Evolutionary conservation across 1,284 basidiomycete species (phyloP).

Genomic region (Prillingera fragicola): DNA sequence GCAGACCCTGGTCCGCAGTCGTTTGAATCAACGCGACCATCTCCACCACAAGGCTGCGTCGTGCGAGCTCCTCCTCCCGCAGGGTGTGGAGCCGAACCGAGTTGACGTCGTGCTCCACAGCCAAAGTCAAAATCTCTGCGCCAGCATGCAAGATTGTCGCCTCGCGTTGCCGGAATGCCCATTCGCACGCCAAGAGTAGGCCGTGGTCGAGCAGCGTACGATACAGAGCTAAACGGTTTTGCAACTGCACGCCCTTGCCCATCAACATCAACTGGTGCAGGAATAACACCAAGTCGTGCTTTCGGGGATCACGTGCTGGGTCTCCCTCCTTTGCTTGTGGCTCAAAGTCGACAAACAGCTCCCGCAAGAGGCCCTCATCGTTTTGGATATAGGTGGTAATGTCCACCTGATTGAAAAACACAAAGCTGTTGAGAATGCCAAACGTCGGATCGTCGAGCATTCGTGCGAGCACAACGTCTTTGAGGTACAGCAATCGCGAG

Average conservation of each 20-base stretch:
- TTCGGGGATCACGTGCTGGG: too few species aligned
- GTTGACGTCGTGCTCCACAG: slow-evolving; percentile 87
- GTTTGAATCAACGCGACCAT: slow-evolving; percentile 70
- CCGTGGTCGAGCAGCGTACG: slow-evolving; percentile 83
- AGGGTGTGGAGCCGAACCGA: slow-evolving; percentile 79
- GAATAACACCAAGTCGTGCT: slow-evolving; percentile 69
- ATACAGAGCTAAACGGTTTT: slow-evolving; percentile 80
- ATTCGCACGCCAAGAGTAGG: slow-evolving; percentile 82
- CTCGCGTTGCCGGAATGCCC: slow-evolving; percentile 61
- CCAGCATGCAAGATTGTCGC: slow-evolving; percentile 67
- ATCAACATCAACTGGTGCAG: slow-evolving; percentile 89
- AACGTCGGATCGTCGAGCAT: slow-evolving; percentile 94
- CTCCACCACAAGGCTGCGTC: slow-evolving; percentile 62
- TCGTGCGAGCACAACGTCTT: slow-evolving; percentile 93
- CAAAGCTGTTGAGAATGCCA: slow-evolving; percentile 91
- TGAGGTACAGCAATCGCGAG: slow-evolving; percentile 92
- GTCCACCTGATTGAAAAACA: slow-evolving; percentile 99
- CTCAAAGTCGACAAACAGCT: slow-evolving; percentile 68
- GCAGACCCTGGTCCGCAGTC: slow-evolving; percentile 77
- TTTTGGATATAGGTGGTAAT: slow-evolving; percentile 85
- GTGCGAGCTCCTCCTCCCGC: slow-evolving; percentile 62
- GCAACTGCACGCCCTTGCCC: slow-evolving; percentile 93
- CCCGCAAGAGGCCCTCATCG: slow-evolving; percentile 67
- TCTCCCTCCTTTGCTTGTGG: slow-evolving; percentile 36
- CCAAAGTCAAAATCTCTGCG: slow-evolving; percentile 77